Evolutionary conservation across 768 basidiomycete genomes (phyloP).

Genomic region (Suillus fuscotomentosus): DNA sequence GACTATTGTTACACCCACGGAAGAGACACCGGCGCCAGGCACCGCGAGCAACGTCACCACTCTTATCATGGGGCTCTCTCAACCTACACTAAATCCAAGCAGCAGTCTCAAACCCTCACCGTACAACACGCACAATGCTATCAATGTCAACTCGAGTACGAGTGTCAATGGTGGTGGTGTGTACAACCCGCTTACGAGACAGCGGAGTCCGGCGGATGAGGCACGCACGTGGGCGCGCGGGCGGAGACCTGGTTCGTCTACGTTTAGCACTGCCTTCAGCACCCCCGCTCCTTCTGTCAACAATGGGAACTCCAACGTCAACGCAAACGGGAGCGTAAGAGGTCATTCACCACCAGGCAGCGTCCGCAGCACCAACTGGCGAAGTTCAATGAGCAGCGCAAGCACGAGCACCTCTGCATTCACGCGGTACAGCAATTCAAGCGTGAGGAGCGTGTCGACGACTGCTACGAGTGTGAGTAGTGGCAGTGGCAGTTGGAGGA

Average conservation of each 20-base stretch:
- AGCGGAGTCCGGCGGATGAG: constrained; percentile 38
- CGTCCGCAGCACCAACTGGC: constrained; percentile 54
- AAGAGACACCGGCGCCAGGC: constrained; percentile 41
- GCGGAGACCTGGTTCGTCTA: constrained; percentile 33
- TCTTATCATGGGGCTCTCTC: constrained; percentile 69
- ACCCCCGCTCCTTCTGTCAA: constrained; percentile 19
- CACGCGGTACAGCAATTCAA: constrained; percentile 72
- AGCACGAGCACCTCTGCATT: constrained; percentile 59
- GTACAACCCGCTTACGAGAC: constrained; percentile 29
- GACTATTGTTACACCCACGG: constrained; percentile 43
- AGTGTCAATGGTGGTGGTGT: constrained; percentile 2
- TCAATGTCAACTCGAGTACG: not conserved
- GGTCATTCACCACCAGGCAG: constrained; percentile 7
- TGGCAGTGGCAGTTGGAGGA: constrained; percentile 58
- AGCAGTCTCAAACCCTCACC: not conserved
- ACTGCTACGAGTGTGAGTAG: constrained; percentile 79
- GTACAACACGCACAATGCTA: not conserved
- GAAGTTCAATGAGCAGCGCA: constrained; percentile 72
- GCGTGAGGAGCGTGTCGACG: constrained; percentile 72
- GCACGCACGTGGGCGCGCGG: constrained; percentile 50
- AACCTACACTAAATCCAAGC: constrained; percentile 31
- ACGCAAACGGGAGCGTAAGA: constrained; percentile 4
- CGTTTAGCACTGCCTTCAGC: constrained; percentile 15
- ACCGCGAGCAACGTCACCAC: constrained; percentile 79
- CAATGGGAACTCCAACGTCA: constrained; percentile 2